Base-by-base conservation (phyloP, 495 filamentous ascomycete species). In the Oidiodendron maius region DNA sequence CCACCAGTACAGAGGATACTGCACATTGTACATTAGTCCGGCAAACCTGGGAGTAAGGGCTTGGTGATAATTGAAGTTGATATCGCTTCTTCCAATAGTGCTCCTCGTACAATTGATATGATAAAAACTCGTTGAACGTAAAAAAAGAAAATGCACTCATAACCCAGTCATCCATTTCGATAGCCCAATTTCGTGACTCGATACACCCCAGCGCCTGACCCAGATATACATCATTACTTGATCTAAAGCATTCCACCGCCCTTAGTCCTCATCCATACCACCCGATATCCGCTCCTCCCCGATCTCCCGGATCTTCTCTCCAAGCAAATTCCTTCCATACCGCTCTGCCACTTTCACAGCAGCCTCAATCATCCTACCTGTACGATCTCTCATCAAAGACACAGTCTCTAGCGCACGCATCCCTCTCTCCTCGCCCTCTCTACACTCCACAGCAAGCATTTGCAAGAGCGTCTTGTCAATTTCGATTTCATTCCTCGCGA, bases 381-480 rank as follows among this genome's bases (percentile, higher is more conserved):
- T 83, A 32, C 77, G 69, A 63, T 95, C 88, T 32, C 73, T 72
- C 81, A 96, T 81, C 61, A 95, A 68, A 47, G 71, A 68, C 2
- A 91, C 90, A 40, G 76, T 56, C 66, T 98, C 94, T 23, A 98
- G 69, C 6, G 93, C 93, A 57, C 91, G 89, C 87, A 94, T 95
- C 2, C 91, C 93, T 13, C 83, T 72, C 36, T 95, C 90, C 61
- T 97, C 94, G 28, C 89, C 89, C 55, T 89, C 89, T 52, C 87
- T 79, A 62, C 93, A 96, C 71, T 96, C 93, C 20, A 82, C 71
- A 24, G 87, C 90, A 63, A 98, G 71, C 62, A 98, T 75, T 71
- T 96, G 91, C 49, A 98, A 71, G 32, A 98, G 70, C 17, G 81
- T 78, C 66, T 93, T 94, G 66, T 98, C 89, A 45, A 94, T 76